A percentile compares a stretch with the other conserved stretches of the same genome.
Evolutionary conservation across 2,329 filamentous ascomycete genomes (phyloP).

Genomic region (Alternaria atra): DNA sequence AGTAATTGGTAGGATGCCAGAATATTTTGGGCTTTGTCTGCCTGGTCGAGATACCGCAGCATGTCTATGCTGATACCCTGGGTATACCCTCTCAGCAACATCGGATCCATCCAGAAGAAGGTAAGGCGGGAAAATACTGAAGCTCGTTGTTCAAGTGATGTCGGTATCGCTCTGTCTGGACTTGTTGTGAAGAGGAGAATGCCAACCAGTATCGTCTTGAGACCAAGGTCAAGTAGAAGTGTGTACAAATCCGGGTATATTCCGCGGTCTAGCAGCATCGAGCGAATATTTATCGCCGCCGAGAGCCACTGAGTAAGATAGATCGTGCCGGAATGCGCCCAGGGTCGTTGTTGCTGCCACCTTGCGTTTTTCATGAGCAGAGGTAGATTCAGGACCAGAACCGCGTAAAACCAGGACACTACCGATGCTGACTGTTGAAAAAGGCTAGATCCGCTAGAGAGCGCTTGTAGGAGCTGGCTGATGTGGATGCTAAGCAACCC

Average conservation of each 20-base stretch:
- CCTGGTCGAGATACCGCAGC: not conserved
- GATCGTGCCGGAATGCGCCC: not conserved
- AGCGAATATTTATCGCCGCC: not conserved
- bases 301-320: not conserved
- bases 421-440: not conserved
- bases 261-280: not conserved
- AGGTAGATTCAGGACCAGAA: not conserved
- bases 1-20: not conserved
- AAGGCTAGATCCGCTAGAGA: not conserved
- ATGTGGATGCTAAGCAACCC: not conserved
- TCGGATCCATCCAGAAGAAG: conserved; percentile 2
- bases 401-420: not conserved
- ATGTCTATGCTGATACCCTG: conserved; percentile 1
- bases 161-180: not conserved
- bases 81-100: conserved; percentile 2
- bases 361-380: not conserved
- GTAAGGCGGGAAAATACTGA: not conserved
- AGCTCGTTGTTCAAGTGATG: not conserved
- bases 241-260: not conserved
- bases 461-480: not conserved
- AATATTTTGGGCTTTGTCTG: not conserved
- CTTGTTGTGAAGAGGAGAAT: not conserved
- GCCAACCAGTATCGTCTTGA: not conserved
- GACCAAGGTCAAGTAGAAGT: not conserved
- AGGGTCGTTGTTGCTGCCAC: not conserved